Evolutionary conservation across 2,329 filamentous ascomycete genomes (phyloP), one percentile per base, ranked within the genome.

Genomic region (Pyrenophora teres): DNA sequence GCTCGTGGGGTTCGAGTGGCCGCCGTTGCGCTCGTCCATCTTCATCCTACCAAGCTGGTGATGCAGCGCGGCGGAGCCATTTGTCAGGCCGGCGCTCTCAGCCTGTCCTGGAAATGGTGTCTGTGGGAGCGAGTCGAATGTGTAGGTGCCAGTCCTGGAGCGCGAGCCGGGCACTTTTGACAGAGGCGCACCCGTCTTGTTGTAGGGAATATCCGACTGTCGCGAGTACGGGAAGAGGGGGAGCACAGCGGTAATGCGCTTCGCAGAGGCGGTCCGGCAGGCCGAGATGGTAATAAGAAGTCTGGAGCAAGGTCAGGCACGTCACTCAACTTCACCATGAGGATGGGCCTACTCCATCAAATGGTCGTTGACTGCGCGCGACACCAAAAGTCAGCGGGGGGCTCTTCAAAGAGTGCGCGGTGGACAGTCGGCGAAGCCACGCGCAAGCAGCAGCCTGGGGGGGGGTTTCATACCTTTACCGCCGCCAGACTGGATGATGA

Each of bases 201-300:
- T 95, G 80, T 97, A 99, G 15, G 94, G 94, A 55, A 97, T 86
- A 71, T 99, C 94, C 62, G 91, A 93, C 75, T 99, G 94, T 67
- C 94, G 85, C 54, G 92, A 96, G 80, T 99, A 99, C 1, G 94
- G 94, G 77, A 99, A 99, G 47, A 97, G 83, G 33, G 94, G 94
- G 40, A 97, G 85, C 40, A 99, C 92, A 46, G 91, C 94, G 36
- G 93, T 97, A 67, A 99, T 92, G 66, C 91, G 84, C 74, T 89
- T 91, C 25, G 94, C 94, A 35, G 92, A 97, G 64, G 92, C 92
- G 10, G 89, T 88, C 78, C 96, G 96, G 85, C 94, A 97, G 56
- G 94, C 94, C n/a, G 91, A 96, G 66, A 97, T 93, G 78, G 94
- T 96, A 78, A 97, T 97, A 74, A 96, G 89, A 42, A 97, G 86